Conservation (phyloP, 306 rosid genomes). For the Oemleria cerasiformis region DNA sequence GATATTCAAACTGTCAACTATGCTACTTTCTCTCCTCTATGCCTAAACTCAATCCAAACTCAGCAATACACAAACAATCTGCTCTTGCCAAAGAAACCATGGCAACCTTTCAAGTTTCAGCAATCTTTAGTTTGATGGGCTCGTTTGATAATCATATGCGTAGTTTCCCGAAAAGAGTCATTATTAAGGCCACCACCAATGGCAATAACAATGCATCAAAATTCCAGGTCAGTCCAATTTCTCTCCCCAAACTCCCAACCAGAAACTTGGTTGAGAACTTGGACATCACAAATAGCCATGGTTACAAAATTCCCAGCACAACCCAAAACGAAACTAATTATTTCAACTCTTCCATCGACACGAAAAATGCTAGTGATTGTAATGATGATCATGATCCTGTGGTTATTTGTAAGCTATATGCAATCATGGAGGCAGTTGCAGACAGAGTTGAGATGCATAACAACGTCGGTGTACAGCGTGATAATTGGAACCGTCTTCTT, state of each 20-base stretch:
- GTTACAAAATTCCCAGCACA: conserved; percentile 7
- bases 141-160: conserved; percentile 18
- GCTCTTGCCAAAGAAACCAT: conserved; percentile 18
- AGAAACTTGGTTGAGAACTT: conserved; percentile 36
- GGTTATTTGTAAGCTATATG: conserved; percentile 39
- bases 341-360: conserved; percentile 4
- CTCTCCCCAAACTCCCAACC: conserved; percentile 30
- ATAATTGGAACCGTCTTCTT: conserved; percentile 73
- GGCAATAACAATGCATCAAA: conserved; percentile 16
- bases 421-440: conserved; percentile 51
- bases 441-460: conserved; percentile 83
- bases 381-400: not conserved
- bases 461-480: conserved; percentile 68
- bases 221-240: conserved; percentile 21
- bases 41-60: not conserved
- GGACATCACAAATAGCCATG: conserved; percentile 23
- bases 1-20: not conserved
- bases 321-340: not conserved
- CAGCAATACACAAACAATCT: not conserved
- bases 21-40: not conserved
- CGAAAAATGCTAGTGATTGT: not conserved
- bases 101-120: conserved; percentile 38
- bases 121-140: conserved; percentile 8
- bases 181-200: conserved; percentile 32
- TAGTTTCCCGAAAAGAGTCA: conserved; percentile 2